A percentile compares a stretch with the other conserved stretches of the same genome.
Conservation (phyloP, 129 eudicot species). For the Helianthus annuus region DNA sequence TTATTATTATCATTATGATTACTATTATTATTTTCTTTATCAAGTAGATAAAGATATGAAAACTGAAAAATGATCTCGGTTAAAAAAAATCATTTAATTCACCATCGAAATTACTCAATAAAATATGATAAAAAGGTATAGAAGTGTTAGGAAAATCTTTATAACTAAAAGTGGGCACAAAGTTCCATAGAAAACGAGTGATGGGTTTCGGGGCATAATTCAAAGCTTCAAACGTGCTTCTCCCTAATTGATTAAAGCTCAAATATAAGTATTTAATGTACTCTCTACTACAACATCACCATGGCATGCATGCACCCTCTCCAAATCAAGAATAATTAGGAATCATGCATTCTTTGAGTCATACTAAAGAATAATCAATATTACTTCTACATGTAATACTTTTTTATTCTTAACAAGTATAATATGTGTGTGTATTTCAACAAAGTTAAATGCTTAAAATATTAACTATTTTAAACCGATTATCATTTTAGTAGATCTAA, state of each 20-base stretch:
- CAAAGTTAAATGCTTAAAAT: too few species aligned
- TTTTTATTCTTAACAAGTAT: neutral
- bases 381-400: neutral
- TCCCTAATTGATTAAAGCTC: slow-evolving; percentile 53
- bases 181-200: slow-evolving; percentile 9
- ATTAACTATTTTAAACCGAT: too few species aligned
- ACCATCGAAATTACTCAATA: too few species aligned
- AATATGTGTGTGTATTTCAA: too few species aligned
- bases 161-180: slow-evolving; percentile 15
- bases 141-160: slow-evolving; percentile 6
- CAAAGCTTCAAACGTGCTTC: slow-evolving; percentile 57
- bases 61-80: too few species aligned
- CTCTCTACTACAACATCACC: slow-evolving; percentile 42
- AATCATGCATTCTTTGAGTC: slow-evolving; percentile 43
- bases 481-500: too few species aligned
- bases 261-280: slow-evolving; percentile 33
- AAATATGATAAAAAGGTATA: too few species aligned
- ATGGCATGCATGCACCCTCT: slow-evolving; percentile 26
- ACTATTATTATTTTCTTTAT: too few species aligned
- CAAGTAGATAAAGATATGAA: too few species aligned
- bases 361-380: slow-evolving; percentile 23
- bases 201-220: slow-evolving; percentile 36
- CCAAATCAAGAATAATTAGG: slow-evolving; percentile 30
- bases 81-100: too few species aligned
- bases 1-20: too few species aligned